Percentiles rank a stretch among this genome's conserved stretches.
Evolutionary conservation across 1,284 basidiomycete genomes (phyloP).

Genomic region (Ganoderma lingzhi): DNA sequence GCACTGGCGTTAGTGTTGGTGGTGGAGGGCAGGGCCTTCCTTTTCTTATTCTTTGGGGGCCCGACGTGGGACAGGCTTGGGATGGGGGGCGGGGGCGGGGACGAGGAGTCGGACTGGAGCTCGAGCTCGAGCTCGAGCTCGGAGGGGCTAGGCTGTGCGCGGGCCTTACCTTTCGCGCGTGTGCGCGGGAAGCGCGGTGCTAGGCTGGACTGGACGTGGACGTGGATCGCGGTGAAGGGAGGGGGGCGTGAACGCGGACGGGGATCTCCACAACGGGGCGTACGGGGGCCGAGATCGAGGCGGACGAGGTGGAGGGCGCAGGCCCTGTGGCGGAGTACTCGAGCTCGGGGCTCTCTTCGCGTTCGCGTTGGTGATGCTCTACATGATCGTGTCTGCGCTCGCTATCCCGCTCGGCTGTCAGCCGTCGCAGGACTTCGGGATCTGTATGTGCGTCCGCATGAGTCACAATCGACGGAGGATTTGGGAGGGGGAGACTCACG

Average conservation of each 20-base stretch:
- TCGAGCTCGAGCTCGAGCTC: neutral
- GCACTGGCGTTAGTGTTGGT: neutral
- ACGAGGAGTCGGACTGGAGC: neutral
- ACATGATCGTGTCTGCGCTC: no score
- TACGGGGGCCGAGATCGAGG: neutral
- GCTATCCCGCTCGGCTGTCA: conserved; percentile 7
- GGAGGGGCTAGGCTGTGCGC: conserved; percentile 4
- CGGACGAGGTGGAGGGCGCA: neutral
- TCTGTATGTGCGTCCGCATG: conserved; percentile 14
- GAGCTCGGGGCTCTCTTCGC: conserved; percentile 21
- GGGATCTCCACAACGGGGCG: conserved; percentile 22
- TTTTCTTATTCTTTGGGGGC: neutral
- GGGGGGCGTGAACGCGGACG: neutral
- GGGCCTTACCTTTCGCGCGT: neutral
- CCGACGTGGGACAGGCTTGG: neutral
- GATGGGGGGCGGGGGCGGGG: neutral
- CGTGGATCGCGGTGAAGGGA: neutral
- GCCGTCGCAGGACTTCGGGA: conserved; percentile 19
- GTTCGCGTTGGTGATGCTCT: conserved; percentile 8
- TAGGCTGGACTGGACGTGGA: conserved; percentile 1
- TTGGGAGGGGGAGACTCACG: conserved; percentile 16
- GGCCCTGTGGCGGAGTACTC: conserved; percentile 15
- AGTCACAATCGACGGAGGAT: no score
- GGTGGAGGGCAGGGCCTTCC: neutral
- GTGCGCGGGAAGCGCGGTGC: neutral